Base-by-base conservation (phyloP, 2,329 filamentous ascomycete genomes). In the Xenoacremonium recifei region DNA sequence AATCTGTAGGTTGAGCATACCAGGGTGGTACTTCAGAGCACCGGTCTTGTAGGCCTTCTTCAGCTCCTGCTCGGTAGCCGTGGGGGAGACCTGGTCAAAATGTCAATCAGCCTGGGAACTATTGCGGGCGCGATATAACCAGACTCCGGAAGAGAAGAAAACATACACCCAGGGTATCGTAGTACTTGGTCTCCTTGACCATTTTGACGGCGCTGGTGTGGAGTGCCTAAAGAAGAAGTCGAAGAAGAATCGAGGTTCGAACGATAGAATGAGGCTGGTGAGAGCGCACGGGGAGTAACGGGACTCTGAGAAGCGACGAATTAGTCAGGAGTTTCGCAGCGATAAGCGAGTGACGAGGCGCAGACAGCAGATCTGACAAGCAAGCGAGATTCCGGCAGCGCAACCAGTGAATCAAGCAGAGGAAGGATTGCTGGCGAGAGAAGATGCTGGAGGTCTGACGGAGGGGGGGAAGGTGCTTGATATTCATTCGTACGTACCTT, bases 1-100 rank as follows among this genome's bases (percentile, higher is more conserved):
- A 15, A 15, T 7, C 12, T 6, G 17, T 9, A n/a, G 40, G 7
- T 19, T 6, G 16, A 39, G 66, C 80, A 53, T 79, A 89, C 85
- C 86, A 64, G 89, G 89, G 62, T 95, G 89, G 67, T 84, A 86
- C 71, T 92, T 93, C 48, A 93, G 71, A 23, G 89, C 89, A 56
- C 83, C 82, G 54, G 85, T 82, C 69, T 89, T 90, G 79, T 93
- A 95, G 57, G 84, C 90, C 62, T 91, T 90, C 76, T 93, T 96
- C 53, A 99, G 74, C 70, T 96, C 87, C 55, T 84, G 75, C 59
- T 97, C 92, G 45, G 85, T 85, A 53, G 87, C 88, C 59, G 79
- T 83, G 52, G 89, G 85, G 58, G 86, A 53, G 55, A 95, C 87
- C 89, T 95, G 54, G 31, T 29, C 37, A 20, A 42, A 18, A 25